Evolutionary conservation across 2,329 filamentous ascomycete genomes (phyloP).

Genomic region (Sclerotinia trifoliorum): DNA sequence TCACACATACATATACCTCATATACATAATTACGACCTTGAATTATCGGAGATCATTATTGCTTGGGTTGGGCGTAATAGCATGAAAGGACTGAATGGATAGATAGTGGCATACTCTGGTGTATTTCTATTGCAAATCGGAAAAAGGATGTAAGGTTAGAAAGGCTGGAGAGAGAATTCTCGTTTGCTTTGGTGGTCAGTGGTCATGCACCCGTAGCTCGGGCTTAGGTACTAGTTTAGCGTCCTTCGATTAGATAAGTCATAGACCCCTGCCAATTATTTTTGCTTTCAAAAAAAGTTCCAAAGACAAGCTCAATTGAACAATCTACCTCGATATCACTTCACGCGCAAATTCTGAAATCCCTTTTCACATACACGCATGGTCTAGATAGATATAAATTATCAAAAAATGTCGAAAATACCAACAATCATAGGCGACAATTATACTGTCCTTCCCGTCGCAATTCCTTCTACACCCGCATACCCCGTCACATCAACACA

Average conservation of each 20-base stretch:
- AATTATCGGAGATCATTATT: background rate
- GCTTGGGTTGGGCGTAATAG: background rate
- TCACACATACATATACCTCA: background rate
- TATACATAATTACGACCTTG: background rate
- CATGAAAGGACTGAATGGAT: constrained; percentile 8
- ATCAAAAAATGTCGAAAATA: constrained; percentile 31
- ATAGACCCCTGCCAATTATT: constrained; percentile 30
- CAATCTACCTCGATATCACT: background rate
- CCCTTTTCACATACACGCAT: background rate
- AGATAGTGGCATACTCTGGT: constrained; percentile 4
- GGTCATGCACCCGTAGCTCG: constrained; percentile 10
- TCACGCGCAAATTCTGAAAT: background rate
- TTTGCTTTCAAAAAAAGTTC: constrained; percentile 24
- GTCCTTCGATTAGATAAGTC: constrained; percentile 33
- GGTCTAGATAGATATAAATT: too few species aligned
- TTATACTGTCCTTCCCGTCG: constrained; percentile 37
- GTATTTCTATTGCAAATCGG: background rate
- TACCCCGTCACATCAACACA: constrained; percentile 66
- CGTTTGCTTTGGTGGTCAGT: constrained; percentile 14
- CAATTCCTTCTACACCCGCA: constrained; percentile 49
- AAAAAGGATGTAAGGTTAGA: background rate
- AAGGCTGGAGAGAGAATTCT: background rate
- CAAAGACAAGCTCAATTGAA: constrained; percentile 18
- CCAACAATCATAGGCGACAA: constrained; percentile 26
- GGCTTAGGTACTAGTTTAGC: constrained; percentile 24